A percentile compares a stretch with the other conserved stretches of the same genome.
phyloP scores from a whole-genome alignment of 1,139 yeast species.

The Meyerozyma smithsonii region DNA sequence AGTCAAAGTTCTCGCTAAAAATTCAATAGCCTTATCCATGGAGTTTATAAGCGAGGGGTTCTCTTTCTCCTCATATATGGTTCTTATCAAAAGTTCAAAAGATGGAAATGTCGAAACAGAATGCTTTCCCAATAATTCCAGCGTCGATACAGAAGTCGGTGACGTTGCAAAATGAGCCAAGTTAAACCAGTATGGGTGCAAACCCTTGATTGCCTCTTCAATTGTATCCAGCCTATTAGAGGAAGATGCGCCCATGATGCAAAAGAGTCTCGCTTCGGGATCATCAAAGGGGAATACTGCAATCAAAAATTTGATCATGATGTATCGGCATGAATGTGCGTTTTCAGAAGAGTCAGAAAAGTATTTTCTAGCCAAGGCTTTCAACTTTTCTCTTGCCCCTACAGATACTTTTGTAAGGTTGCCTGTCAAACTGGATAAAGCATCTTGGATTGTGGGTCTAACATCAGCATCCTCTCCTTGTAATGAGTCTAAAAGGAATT shows the following conservation, averaged over 20 bases:
- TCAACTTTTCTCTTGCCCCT: constrained; percentile 39
- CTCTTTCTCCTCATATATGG: constrained; percentile 22
- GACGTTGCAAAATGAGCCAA: constrained; percentile 39
- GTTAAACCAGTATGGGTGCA: constrained; percentile 72
- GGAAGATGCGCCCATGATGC: constrained; percentile 59
- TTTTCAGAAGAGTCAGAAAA: constrained; percentile 24
- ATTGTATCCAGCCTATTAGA: constrained; percentile 64
- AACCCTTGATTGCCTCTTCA: constrained; percentile 80
- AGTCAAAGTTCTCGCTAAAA: constrained; percentile 51
- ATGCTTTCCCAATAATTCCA: constrained; percentile 33
- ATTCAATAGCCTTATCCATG: constrained; percentile 40
- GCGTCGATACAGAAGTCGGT: constrained; percentile 34
- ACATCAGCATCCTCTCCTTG: constrained; percentile 60
- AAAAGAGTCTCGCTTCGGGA: constrained; percentile 61
- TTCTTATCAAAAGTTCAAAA: constrained; percentile 30
- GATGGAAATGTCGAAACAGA: constrained; percentile 39
- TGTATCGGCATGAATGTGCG: constrained; percentile 45
- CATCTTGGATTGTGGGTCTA: constrained; percentile 67
- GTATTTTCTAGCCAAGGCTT: constrained; percentile 35
- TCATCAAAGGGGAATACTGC: constrained; percentile 66
- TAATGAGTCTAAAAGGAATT: constrained; percentile 70
- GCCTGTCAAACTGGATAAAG: constrained; percentile 56
- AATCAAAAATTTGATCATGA: constrained; percentile 64
- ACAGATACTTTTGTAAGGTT: constrained; percentile 41
- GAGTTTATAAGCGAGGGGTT: constrained; percentile 19